These are phyloP conservation scores for Vanrija sp. DNA, from an alignment of 1,284 basidiomycete genomes.

Conservation along the genomic window DNA sequence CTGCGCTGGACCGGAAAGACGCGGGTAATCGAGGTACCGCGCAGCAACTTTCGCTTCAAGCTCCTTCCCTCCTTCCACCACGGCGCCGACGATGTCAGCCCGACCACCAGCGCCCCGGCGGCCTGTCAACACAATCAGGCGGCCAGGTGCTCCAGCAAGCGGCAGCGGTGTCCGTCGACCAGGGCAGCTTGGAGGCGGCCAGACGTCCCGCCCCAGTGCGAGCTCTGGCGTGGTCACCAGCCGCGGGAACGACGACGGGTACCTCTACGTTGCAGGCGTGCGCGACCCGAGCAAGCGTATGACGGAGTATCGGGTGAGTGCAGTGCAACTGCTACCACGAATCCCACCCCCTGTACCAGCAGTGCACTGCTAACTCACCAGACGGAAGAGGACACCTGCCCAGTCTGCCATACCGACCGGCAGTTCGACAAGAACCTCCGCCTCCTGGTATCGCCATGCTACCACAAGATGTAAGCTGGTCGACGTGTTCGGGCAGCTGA, in stretches of 20 bases:
- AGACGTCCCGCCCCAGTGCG: constrained; percentile 2
- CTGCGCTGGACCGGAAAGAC: too few relatives aligned
- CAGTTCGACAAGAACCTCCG: constrained; percentile 93
- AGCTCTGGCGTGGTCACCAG: constrained; percentile 6
- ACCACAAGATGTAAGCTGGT: constrained; percentile 84
- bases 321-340: neutral
- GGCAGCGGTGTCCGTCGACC: constrained; percentile 3
- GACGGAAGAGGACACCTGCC: constrained; percentile 93
- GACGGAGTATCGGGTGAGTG: constrained; percentile 39
- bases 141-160: constrained; percentile 6
- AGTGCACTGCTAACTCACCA: constrained; percentile 36
- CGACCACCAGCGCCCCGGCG: neutral
- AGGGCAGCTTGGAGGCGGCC: neutral
- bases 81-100: neutral
- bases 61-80: neutral
- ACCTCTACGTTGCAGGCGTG: constrained; percentile 44
- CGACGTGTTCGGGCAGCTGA: neutral
- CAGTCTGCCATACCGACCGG: constrained; percentile 93
- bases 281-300: constrained; percentile 42
- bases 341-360: neutral
- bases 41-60: neutral
- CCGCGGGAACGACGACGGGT: constrained; percentile 27
- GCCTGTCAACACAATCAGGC: constrained; percentile 1
- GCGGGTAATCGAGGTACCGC: too few relatives aligned
- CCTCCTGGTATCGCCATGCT: constrained; percentile 90